Percentiles rank a stretch among this genome's conserved stretches.
These are phyloP conservation scores for Misopates orontium DNA, from an alignment of 257 asterid genomes.

Conservation along the genomic window DNA sequence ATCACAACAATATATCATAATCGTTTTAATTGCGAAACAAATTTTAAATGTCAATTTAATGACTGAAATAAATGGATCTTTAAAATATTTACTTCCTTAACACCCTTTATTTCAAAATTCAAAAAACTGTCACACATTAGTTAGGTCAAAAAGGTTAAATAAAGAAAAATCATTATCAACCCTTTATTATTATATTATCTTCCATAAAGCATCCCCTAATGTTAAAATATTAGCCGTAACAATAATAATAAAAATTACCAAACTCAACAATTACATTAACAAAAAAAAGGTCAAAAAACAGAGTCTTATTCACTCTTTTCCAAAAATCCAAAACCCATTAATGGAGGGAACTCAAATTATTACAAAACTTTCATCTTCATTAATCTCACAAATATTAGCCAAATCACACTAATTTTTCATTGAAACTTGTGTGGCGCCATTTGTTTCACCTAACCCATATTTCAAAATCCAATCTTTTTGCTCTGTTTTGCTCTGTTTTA, in stretches of 20 bases:
- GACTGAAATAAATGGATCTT: background rate
- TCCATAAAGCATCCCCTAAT: background rate
- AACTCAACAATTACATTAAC: background rate
- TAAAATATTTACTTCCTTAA: background rate
- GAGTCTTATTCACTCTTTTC: constrained; percentile 23
- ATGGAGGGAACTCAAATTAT: constrained; percentile 65
- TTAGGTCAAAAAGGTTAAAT: background rate
- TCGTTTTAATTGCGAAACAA: background rate
- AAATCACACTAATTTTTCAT: no score
- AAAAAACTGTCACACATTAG: background rate
- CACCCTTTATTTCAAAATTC: background rate
- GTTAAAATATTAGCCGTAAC: constrained; percentile 2
- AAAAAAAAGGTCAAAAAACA: background rate
- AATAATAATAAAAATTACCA: background rate
- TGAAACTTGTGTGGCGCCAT: constrained; percentile 9
- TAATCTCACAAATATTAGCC: no score
- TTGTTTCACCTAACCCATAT: background rate
- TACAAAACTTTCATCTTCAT: constrained; percentile 40
- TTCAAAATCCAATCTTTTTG: no score
- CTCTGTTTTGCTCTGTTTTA: no score
- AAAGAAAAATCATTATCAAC: background rate
- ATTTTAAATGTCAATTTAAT: background rate
- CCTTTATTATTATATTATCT: no score
- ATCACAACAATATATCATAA: constrained; percentile 21
- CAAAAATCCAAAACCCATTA: constrained; percentile 42